These are phyloP conservation scores for Dactylis glomerata DNA, from an alignment of 176 grass and related monocot genomes.

Conservation along the genomic window DNA sequence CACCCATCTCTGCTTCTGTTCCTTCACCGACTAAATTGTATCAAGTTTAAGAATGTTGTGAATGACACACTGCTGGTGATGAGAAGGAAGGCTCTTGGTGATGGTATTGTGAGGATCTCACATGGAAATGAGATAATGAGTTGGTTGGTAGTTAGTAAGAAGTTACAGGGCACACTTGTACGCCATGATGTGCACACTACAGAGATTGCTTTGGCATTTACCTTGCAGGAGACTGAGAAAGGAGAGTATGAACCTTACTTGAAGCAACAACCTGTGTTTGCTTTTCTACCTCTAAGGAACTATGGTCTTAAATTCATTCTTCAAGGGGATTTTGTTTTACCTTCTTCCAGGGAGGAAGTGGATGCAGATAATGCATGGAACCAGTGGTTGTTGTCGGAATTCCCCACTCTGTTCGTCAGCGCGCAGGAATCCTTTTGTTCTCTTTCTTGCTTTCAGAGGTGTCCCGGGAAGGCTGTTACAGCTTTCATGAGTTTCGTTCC, in stretches of 20 bases:
- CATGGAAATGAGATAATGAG: conserved; percentile 79
- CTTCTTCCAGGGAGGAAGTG: conserved; percentile 98
- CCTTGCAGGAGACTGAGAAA: conserved; percentile 66
- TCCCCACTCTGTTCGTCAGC: conserved; percentile 72
- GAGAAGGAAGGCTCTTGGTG: conserved; percentile 67
- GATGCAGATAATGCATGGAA: conserved; percentile 98
- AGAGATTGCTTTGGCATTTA: conserved; percentile 90
- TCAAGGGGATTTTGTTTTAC: conserved; percentile 93
- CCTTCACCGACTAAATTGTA: conserved; percentile 77
- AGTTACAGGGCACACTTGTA: conserved; percentile 51
- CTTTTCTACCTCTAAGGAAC: conserved; percentile 91
- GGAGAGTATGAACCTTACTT: conserved; percentile 68
- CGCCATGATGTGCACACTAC: conserved; percentile 76
- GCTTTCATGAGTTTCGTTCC: conserved; percentile 95
- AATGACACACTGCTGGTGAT: conserved; percentile 57
- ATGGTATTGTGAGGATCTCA: conserved; percentile 92
- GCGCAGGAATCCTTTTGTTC: conserved; percentile 73
- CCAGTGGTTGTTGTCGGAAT: conserved; percentile 93
- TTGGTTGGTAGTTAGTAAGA: conserved; percentile 84
- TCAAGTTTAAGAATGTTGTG: conserved; percentile 80
- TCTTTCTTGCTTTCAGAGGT: conserved; percentile 68
- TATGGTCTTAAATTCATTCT: conserved; percentile 98
- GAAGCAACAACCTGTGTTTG: conserved; percentile 89
- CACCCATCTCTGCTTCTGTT: conserved; percentile 93
- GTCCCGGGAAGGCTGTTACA: conserved; percentile 78